A percentile compares a stretch with the other conserved stretches of the same genome.
Conservation (phyloP, 306 rosid species). For the Cucumis melo region DNA sequence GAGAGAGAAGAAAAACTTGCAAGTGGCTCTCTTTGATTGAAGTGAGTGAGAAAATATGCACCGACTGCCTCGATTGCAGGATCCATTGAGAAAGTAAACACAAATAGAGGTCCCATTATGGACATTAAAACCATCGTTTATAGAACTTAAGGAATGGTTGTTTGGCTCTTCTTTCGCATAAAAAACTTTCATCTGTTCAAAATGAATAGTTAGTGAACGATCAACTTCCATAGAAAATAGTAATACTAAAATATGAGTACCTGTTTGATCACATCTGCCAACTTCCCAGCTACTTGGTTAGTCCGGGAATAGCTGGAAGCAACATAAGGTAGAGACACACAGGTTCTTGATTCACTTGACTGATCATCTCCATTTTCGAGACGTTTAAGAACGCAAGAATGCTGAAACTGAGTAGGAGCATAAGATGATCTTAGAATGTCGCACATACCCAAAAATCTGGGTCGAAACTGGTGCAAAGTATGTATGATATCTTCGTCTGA, state of each 20-base stretch:
- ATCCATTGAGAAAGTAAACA: slow-evolving; percentile 34
- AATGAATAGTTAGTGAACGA: slow-evolving; percentile 11
- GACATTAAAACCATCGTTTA: slow-evolving; percentile 10
- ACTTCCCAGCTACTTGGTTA: slow-evolving; percentile 36
- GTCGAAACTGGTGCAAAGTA: slow-evolving; percentile 63
- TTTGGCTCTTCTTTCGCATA: slow-evolving; percentile 30
- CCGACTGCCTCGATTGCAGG: slow-evolving; percentile 41
- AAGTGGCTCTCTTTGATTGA: slow-evolving; percentile 40
- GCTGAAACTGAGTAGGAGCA: slow-evolving; percentile 39
- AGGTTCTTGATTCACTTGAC: slow-evolving; percentile 35
- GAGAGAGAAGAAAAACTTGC: slow-evolving; percentile 59
- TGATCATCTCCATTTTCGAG: slow-evolving; percentile 29
- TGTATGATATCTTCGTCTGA: slow-evolving; percentile 61
- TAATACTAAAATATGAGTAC: slow-evolving; percentile 29
- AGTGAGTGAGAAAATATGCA: slow-evolving; percentile 66
- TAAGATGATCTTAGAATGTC: slow-evolving; percentile 32
- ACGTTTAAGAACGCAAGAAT: slow-evolving; percentile 34
- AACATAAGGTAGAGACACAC: slow-evolving; percentile 51
- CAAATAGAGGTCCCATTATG: slow-evolving; percentile 37
- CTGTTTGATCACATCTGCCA: slow-evolving; percentile 51
- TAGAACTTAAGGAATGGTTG: slow-evolving; percentile 18
- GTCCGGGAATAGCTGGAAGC: slow-evolving; percentile 26
- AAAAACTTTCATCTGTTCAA: slow-evolving; percentile 42
- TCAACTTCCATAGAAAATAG: slow-evolving; percentile 7
- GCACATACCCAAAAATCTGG: slow-evolving; percentile 43